Evolutionary conservation across 2,329 filamentous ascomycete species (phyloP).

Genomic region (Colletotrichum falcatum): DNA sequence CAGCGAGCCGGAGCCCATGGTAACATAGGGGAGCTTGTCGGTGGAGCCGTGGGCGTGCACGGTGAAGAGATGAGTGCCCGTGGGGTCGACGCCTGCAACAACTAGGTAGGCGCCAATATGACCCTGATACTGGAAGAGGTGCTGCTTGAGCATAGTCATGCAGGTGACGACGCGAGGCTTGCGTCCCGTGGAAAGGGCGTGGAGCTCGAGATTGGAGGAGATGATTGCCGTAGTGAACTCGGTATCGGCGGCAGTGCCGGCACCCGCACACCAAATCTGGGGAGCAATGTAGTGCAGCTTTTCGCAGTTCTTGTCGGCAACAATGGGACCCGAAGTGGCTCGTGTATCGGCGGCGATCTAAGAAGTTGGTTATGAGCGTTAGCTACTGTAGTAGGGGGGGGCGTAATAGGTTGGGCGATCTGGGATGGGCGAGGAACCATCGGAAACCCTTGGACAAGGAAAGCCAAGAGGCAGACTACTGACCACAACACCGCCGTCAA

Average conservation of each 20-base stretch:
- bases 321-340: conserved; percentile 96
- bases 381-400: conserved; percentile 9
- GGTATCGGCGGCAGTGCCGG: conserved; percentile 96
- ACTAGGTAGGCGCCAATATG: conserved; percentile 98
- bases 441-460: too few species aligned
- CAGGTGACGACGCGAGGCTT: conserved; percentile 97
- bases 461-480: conserved; percentile 46
- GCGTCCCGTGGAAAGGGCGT: conserved; percentile 94
- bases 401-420: background rate
- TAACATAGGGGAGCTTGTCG: conserved; percentile 98
- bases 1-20: conserved; percentile 96
- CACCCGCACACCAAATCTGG: conserved; percentile 99
- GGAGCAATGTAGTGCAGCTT: conserved; percentile 99
- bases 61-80: conserved; percentile 94
- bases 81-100: conserved; percentile 95
- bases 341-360: conserved; percentile 98
- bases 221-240: conserved; percentile 99
- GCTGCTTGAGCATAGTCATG: conserved; percentile 99
- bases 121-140: conserved; percentile 98
- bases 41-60: conserved; percentile 98
- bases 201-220: conserved; percentile 97
- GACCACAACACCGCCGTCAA: conserved; percentile 94
- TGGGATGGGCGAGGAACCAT: background rate
- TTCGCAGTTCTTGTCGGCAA: conserved; percentile 99
- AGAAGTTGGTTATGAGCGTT: conserved; percentile 15